Evolutionary conservation across 169 alveolate genomes (phyloP).

Genomic region (Plasmodium vivax): DNA sequence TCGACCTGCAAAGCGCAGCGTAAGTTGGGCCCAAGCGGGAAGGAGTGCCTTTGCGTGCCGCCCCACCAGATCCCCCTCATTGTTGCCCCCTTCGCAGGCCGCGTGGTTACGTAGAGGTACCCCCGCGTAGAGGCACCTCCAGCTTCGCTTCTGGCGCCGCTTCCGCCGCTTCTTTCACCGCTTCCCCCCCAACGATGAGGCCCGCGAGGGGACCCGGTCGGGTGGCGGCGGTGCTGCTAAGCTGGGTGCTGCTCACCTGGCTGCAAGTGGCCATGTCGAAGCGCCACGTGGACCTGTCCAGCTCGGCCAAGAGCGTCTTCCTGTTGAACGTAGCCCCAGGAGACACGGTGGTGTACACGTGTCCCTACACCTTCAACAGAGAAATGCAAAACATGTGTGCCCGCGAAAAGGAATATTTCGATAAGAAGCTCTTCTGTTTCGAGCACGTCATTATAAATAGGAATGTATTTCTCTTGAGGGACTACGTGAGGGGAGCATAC

Average conservation of each 20-base stretch:
- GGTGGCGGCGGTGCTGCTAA: neutral
- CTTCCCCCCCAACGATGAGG: neutral
- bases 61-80: neutral
- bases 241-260: neutral
- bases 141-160: neutral
- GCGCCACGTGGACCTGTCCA: neutral
- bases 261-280: neutral
- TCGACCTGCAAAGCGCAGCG: neutral
- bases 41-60: too few species aligned
- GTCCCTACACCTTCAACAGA: conserved; percentile 17
- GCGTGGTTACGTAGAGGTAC: neutral
- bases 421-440: conserved; percentile 2
- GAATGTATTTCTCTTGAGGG: neutral
- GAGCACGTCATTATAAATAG: conserved; percentile 4
- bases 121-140: neutral
- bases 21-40: neutral
- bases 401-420: neutral
- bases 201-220: neutral
- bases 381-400: neutral
- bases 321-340: conserved; percentile 22
- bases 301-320: neutral
- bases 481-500: conserved; percentile 30
- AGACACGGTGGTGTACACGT: conserved; percentile 32
- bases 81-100: neutral
- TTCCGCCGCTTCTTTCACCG: neutral